Evolutionary conservation across 225 moss, liverwort and hornwort genomes (phyloP).

Genomic region (Bryoerythrophyllum caledonicum): DNA sequence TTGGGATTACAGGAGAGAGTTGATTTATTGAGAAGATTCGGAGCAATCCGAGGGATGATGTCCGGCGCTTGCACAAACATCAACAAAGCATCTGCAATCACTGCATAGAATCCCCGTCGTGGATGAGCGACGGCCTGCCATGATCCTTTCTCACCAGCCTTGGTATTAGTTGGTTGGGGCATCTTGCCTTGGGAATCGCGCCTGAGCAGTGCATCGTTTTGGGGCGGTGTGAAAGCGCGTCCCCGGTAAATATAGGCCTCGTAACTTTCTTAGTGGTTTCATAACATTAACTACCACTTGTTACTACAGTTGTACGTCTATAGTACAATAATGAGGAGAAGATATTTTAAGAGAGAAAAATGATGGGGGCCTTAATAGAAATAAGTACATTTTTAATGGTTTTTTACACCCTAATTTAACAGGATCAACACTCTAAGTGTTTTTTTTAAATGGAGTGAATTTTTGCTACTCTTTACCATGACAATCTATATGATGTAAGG

Average conservation of each 20-base stretch:
- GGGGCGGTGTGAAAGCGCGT: background rate
- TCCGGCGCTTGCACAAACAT: background rate
- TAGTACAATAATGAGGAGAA: too few species aligned
- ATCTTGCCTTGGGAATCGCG: background rate
- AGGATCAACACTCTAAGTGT: too few species aligned
- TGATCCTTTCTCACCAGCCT: background rate
- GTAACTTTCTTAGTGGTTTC: background rate
- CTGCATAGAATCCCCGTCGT: background rate
- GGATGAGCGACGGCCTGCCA: background rate
- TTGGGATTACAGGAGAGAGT: background rate
- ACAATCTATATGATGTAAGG: too few species aligned
- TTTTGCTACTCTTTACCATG: too few species aligned
- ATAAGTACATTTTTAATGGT: too few species aligned
- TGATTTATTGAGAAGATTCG: background rate
- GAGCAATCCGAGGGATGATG: background rate
- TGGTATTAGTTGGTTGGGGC: too few species aligned
- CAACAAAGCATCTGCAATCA: background rate
- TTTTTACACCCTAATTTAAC: too few species aligned
- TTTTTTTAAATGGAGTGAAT: too few species aligned
- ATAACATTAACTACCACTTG: background rate
- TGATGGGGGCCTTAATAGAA: too few species aligned
- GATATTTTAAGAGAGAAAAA: too few species aligned
- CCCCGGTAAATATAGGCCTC: background rate
- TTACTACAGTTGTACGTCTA: too few species aligned
- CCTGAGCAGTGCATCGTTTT: background rate